Conservation (phyloP, 2,329 filamentous ascomycete species). For the Aspergillus sp. region DNA sequence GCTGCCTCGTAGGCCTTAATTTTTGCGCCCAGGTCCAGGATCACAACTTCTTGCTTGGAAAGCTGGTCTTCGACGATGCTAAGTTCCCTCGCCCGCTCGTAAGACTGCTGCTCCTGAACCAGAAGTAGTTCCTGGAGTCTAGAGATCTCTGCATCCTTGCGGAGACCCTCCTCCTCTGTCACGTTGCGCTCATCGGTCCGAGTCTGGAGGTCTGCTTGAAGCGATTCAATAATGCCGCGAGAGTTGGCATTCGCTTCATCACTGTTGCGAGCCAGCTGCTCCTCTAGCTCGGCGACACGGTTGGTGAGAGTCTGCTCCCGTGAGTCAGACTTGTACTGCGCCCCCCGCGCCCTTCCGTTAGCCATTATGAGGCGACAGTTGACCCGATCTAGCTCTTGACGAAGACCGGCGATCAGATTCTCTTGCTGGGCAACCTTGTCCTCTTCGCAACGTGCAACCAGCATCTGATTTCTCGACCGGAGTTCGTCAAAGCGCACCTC, state of each 20-base stretch:
- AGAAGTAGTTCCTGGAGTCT: too few relatives aligned
- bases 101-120: too few relatives aligned
- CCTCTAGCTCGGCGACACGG: slow-evolving; percentile 14
- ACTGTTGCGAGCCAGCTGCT: slow-evolving; percentile 7
- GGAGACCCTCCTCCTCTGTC: too few relatives aligned
- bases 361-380: slow-evolving; percentile 4
- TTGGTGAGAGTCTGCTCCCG: slow-evolving; percentile 4
- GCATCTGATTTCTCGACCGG: not conserved
- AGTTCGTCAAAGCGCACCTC: not conserved
- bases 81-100: too few relatives aligned
- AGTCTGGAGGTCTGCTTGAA: slow-evolving; percentile 11
- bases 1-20: too few relatives aligned
- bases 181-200: slow-evolving; percentile 6
- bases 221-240: slow-evolving; percentile 7
- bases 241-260: slow-evolving; percentile 4
- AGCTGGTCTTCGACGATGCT: too few relatives aligned
- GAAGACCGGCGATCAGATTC: not conserved
- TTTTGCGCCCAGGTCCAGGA: too few relatives aligned
- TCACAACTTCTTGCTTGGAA: too few relatives aligned
- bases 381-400: slow-evolving; percentile 6
- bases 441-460: not conserved
- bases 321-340: slow-evolving; percentile 6
- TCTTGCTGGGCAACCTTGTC: not conserved
- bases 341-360: not conserved
- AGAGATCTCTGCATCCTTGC: too few relatives aligned